These are phyloP conservation scores for Aspergillus nanangensis DNA, from an alignment of 495 filamentous ascomycete species.

Conservation along the genomic window DNA sequence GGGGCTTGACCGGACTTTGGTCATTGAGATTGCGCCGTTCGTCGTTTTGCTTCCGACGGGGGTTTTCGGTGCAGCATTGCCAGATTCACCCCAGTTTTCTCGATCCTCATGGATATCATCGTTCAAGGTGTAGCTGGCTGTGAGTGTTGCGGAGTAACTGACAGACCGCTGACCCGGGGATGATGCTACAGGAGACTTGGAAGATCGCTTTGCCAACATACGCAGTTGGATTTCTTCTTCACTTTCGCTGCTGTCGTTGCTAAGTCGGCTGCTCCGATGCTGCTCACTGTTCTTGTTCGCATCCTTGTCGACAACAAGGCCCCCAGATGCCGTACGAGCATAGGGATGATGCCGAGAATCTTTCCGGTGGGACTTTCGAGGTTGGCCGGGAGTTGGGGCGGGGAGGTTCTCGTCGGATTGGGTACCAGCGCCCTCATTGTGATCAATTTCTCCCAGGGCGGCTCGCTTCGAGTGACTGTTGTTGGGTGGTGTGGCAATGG, in stretches of 20 bases:
- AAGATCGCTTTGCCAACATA: constrained; percentile 60
- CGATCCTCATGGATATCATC: constrained; percentile 42
- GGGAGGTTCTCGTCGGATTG: constrained; percentile 78
- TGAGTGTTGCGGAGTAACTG: constrained; percentile 45
- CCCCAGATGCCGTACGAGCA: constrained; percentile 40
- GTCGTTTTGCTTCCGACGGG: constrained; percentile 58
- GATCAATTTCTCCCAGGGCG: constrained; percentile 84
- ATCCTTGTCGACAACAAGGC: constrained; percentile 30
- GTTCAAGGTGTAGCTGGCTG: constrained; percentile 38
- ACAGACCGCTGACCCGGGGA: constrained; percentile 45
- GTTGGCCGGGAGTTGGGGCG: constrained; percentile 93
- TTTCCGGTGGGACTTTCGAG: constrained; percentile 74
- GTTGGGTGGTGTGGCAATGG: constrained; percentile 78
- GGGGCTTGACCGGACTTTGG: constrained; percentile 70
- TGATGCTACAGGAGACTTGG: constrained; percentile 42
- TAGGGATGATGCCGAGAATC: constrained; percentile 55
- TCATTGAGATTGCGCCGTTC: constrained; percentile 59
- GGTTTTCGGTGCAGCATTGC: constrained; percentile 54
- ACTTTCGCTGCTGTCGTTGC: constrained; percentile 56
- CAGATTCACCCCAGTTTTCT: constrained; percentile 41
- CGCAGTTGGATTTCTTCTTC: constrained; percentile 75
- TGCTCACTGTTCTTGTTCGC: constrained; percentile 35
- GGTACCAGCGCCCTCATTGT: constrained; percentile 60
- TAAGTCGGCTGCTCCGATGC: constrained; percentile 29
- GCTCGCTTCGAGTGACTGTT: constrained; percentile 67